Evolutionary conservation across 176 grass and related monocot species (phyloP), one percentile per base, ranked within the genome.

Genomic region (Pharus latifolius): DNA sequence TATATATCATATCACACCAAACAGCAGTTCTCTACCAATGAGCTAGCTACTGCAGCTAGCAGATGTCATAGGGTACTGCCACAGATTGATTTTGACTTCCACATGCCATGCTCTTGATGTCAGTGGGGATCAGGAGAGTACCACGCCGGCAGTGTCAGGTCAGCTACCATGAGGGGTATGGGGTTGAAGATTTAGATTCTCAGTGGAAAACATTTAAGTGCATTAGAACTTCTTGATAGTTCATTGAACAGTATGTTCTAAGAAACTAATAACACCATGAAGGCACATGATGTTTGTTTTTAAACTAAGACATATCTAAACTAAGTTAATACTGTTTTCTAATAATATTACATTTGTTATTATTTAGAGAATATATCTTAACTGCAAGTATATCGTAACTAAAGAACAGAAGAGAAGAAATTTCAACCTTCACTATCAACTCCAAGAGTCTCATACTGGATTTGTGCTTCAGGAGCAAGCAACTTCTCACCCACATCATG

Each of bases 401-500:
- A 4, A 57, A 22, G 22, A 67, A 6, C 17, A 65, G 43, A 74
- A 60, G 23, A 48, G n/a, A 55, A 47, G 60, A 48, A 20, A 48
- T 67, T 28, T 25, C 9, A 76, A 92, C 85, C 89, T 82, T 82
- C 69, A 73, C 14, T 47, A 45, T 76, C 45, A 0, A 68, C 38
- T 40, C 49, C 65, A 25, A 88, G 27, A 3, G 78, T 88, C 52
- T 72, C 85, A 64, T 92, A 92, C 1, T 85, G 74, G 33, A 85
- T 65, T 51, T 63, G 31, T 68, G 46, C 62, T 66, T 64, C 69
- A 40, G 72, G 61, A 30, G 17, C 25, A 49, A 32, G 46, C 4
- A 26, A 40, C 3, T 44, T 78, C 24, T 63, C 37, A 68, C 76
- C 63, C 15, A 84, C 63, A 72, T 63, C 78, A 72, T 66, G 26